Percentiles rank a stretch among this genome's conserved stretches.
These are phyloP conservation scores for Termitomyces titanicus DNA, from an alignment of 768 basidiomycete species.

Conservation along the genomic window DNA sequence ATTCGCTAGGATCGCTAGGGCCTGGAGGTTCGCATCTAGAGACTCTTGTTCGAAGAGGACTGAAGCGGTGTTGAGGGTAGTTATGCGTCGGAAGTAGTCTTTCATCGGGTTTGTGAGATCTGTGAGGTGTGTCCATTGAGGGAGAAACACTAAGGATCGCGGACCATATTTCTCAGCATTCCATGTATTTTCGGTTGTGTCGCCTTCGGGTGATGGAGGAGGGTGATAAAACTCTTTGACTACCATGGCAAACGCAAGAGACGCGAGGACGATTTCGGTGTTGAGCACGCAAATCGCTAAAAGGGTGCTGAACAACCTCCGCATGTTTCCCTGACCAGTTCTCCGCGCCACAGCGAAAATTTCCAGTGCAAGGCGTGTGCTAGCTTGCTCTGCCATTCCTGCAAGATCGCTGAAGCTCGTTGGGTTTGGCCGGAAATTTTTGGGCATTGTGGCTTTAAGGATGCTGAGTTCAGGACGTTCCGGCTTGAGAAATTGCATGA, in stretches of 20 bases:
- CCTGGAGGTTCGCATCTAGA: constrained; percentile 45
- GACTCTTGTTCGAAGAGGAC: constrained; percentile 9
- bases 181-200: neutral
- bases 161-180: constrained; percentile 11
- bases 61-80: constrained; percentile 2
- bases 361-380: constrained; percentile 47
- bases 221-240: constrained; percentile 57
- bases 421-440: constrained; percentile 15
- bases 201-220: constrained; percentile 21
- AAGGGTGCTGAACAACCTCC: constrained; percentile 58
- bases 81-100: neutral
- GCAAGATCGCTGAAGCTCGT: constrained; percentile 27
- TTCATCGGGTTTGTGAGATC: constrained; percentile 1
- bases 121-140: neutral
- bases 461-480: constrained; percentile 13
- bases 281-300: constrained; percentile 67
- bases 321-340: constrained; percentile 50
- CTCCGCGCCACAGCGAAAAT: constrained; percentile 52
- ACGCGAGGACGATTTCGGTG: constrained; percentile 76
- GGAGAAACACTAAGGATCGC: constrained; percentile 3
- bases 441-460: constrained; percentile 2
- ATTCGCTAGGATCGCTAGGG: constrained; percentile 54
- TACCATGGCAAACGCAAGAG: constrained; percentile 62
- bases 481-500: constrained; percentile 29
- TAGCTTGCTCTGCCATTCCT: constrained; percentile 32